These are phyloP conservation scores for Bathelium albidoporum DNA, from an alignment of 495 filamentous ascomycete genomes.

Conservation along the genomic window DNA sequence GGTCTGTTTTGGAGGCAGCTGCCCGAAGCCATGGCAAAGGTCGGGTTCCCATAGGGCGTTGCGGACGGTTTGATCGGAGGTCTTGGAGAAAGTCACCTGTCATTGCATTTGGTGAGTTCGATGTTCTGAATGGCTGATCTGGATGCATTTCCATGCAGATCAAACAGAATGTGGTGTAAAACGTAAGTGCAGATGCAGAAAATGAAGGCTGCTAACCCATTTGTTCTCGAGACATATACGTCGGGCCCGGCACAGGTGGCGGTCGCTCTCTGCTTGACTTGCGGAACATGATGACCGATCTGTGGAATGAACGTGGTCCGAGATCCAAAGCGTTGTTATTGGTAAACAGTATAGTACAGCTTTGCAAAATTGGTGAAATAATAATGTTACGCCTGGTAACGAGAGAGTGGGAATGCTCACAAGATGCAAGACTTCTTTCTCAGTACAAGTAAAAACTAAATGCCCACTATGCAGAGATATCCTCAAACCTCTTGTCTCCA, in stretches of 20 bases:
- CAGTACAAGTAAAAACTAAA: not conserved
- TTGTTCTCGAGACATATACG: slow-evolving; percentile 80
- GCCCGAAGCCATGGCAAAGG: not conserved
- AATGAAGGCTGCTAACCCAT: slow-evolving; percentile 51
- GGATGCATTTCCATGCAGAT: slow-evolving; percentile 22
- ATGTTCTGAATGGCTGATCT: slow-evolving; percentile 11
- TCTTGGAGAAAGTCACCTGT: slow-evolving; percentile 68
- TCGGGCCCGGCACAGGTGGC: slow-evolving; percentile 47
- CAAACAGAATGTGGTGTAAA: too few relatives aligned
- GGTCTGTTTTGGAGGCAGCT: not conserved
- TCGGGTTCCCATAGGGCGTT: slow-evolving; percentile 21
- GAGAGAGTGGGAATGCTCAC: not conserved
- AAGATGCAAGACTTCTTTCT: not conserved
- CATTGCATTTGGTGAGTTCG: slow-evolving; percentile 27
- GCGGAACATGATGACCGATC: not conserved
- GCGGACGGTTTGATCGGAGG: slow-evolving; percentile 64
- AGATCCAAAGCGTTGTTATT: not conserved
- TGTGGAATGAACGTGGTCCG: not conserved
- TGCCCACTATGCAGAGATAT: not conserved
- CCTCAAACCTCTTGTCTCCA: not conserved
- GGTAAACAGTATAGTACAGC: not conserved
- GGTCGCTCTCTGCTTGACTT: slow-evolving; percentile 19
- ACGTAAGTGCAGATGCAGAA: slow-evolving; percentile 7
- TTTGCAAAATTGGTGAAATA: not conserved
- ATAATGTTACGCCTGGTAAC: not conserved